Percentiles rank a stretch among this genome's conserved stretches.
These are phyloP conservation scores for Fragaria nilgerrensis DNA, from an alignment of 306 rosid genomes.

Conservation along the genomic window DNA sequence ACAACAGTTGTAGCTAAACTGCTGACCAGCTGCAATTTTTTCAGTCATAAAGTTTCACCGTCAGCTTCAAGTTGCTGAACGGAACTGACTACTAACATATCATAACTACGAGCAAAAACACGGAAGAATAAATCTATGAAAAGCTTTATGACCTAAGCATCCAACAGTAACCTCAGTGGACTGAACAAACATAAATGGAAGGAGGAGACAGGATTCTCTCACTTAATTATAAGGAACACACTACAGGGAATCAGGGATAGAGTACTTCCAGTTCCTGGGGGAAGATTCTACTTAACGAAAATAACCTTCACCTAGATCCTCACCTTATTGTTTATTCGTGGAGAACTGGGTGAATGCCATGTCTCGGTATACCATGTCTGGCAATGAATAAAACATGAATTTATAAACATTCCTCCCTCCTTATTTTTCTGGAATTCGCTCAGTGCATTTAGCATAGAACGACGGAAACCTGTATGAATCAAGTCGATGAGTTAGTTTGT, in stretches of 20 bases:
- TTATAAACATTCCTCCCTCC: slow-evolving; percentile 70
- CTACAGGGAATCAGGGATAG: not conserved
- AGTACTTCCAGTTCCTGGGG: not conserved
- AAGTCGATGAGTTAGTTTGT: slow-evolving; percentile 23
- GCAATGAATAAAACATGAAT: slow-evolving; percentile 89
- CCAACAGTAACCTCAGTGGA: not conserved
- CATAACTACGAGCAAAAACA: not conserved
- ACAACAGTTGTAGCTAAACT: not conserved
- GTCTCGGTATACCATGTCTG: slow-evolving; percentile 72
- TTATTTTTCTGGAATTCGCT: slow-evolving; percentile 54
- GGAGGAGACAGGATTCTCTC: not conserved
- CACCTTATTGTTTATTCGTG: slow-evolving; percentile 70
- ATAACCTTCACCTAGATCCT: not conserved
- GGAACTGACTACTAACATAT: not conserved
- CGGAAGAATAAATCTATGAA: not conserved
- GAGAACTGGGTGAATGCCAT: slow-evolving; percentile 84
- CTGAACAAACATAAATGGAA: slow-evolving; percentile 1
- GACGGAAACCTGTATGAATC: slow-evolving; percentile 63
- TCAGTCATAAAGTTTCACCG: not conserved
- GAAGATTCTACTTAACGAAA: not conserved
- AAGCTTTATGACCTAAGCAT: not conserved
- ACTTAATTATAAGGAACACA: not conserved
- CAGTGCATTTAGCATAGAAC: slow-evolving; percentile 63
- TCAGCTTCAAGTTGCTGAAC: not conserved
- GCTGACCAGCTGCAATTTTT: not conserved